Evolutionary conservation across 805 yeast genomes (phyloP).

Genomic region (Starmera dryadoides): DNA sequence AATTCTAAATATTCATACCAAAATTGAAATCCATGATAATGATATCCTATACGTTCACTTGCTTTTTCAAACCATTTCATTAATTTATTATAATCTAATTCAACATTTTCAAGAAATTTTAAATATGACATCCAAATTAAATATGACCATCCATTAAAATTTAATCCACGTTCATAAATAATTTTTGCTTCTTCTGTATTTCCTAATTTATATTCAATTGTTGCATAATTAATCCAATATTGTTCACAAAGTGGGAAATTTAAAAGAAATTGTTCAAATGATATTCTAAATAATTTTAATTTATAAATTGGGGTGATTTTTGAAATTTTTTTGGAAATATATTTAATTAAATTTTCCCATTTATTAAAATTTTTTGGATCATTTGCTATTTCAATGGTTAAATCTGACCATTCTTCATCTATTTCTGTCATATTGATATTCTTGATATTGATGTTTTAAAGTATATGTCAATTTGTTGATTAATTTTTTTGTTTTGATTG

Average conservation of each 20-base stretch:
- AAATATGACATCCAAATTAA: slow-evolving; percentile 46
- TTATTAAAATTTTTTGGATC: slow-evolving; percentile 27
- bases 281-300: slow-evolving; percentile 26
- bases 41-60: slow-evolving; percentile 40
- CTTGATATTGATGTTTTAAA: not conserved
- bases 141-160: slow-evolving; percentile 34
- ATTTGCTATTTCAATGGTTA: slow-evolving; percentile 7
- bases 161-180: slow-evolving; percentile 33
- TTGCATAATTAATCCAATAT: slow-evolving; percentile 53
- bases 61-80: slow-evolving; percentile 37
- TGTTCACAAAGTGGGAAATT: slow-evolving; percentile 44
- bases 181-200: slow-evolving; percentile 27
- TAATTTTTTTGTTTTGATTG: no score
- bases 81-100: slow-evolving; percentile 23
- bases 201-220: slow-evolving; percentile 38
- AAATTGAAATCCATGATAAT: slow-evolving; percentile 43
- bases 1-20: slow-evolving; percentile 43
- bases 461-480: no score
- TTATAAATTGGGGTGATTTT: slow-evolving; percentile 26
- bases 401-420: slow-evolving; percentile 5
- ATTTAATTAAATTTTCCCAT: slow-evolving; percentile 31
- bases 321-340: slow-evolving; percentile 27
- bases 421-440: not conserved
- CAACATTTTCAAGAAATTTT: slow-evolving; percentile 26
- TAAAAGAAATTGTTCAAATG: slow-evolving; percentile 36